Percentiles rank a stretch among this genome's conserved stretches.
These are phyloP conservation scores for Cordia subcordata DNA, from an alignment of 257 asterid species.

Conservation along the genomic window DNA sequence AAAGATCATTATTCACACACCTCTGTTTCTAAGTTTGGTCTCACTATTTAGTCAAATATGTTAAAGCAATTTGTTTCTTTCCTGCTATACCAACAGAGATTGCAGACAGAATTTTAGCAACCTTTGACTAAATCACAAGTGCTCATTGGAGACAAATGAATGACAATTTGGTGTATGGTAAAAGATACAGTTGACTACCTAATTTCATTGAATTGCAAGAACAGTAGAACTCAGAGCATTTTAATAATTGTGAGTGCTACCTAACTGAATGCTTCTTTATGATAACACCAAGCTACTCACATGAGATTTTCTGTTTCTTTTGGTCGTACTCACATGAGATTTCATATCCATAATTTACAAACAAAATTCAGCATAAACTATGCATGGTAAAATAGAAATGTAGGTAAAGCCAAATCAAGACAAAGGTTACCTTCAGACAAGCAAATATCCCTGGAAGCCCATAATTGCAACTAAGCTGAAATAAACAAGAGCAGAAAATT, in stretches of 20 bases:
- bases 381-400: not conserved
- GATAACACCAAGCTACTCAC: too few species aligned
- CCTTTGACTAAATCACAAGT: not conserved
- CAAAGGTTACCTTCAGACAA: slow-evolving; percentile 30
- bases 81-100: not conserved
- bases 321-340: too few species aligned
- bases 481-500: not conserved
- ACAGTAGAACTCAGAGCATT: too few species aligned
- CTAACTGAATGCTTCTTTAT: too few species aligned
- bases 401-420: not conserved
- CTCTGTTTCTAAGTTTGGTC: too few species aligned
- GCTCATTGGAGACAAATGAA: not conserved
- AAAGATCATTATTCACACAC: too few species aligned
- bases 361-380: not conserved
- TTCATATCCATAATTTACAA: too few species aligned
- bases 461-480: slow-evolving; percentile 30
- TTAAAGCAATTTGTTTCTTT: not conserved
- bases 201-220: not conserved
- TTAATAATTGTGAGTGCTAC: too few species aligned
- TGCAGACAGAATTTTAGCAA: not conserved
- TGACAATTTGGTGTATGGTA: not conserved
- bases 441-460: slow-evolving; percentile 36
- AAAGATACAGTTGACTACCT: not conserved
- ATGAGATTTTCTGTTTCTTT: too few species aligned
- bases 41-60: too few species aligned